A percentile compares a stretch with the other conserved stretches of the same genome.
These are phyloP conservation scores for Caloboletus firmus DNA, from an alignment of 1,284 basidiomycete species.

Conservation along the genomic window DNA sequence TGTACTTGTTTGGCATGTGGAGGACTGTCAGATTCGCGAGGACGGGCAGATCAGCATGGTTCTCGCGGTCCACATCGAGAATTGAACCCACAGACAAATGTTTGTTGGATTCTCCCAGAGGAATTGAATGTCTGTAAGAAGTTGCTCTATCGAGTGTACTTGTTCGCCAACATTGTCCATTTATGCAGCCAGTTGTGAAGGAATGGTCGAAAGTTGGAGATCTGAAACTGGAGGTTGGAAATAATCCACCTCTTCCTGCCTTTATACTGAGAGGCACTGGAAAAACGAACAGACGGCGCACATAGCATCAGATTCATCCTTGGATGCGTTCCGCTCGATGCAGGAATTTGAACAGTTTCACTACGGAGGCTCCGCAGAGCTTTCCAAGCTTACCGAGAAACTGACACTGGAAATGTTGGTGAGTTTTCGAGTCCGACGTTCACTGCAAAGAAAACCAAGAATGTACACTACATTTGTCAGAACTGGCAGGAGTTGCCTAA, in stretches of 20 bases:
- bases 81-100: constrained; percentile 1
- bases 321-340: not conserved
- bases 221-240: not conserved
- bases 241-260: not conserved
- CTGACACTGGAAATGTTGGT: not conserved
- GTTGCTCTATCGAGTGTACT: not conserved
- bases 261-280: constrained; percentile 9
- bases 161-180: constrained; percentile 4
- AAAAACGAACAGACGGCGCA: not conserved
- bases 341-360: not conserved
- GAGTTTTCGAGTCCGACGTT: too few species aligned
- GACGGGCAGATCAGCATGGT: constrained; percentile 2
- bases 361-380: not conserved
- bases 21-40: not conserved
- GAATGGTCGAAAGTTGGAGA: not conserved
- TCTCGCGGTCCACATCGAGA: not conserved
- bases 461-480: not conserved
- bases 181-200: too few species aligned
- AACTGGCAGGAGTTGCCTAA: too few species aligned
- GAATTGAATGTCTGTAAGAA: not conserved
- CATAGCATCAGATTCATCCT: not conserved
- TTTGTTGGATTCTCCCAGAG: not conserved
- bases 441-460: not conserved
- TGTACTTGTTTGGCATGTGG: not conserved
- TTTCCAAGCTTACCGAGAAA: constrained; percentile 2